Conservation (phyloP, 768 basidiomycete species). For the Hemileccinum impolitum region DNA sequence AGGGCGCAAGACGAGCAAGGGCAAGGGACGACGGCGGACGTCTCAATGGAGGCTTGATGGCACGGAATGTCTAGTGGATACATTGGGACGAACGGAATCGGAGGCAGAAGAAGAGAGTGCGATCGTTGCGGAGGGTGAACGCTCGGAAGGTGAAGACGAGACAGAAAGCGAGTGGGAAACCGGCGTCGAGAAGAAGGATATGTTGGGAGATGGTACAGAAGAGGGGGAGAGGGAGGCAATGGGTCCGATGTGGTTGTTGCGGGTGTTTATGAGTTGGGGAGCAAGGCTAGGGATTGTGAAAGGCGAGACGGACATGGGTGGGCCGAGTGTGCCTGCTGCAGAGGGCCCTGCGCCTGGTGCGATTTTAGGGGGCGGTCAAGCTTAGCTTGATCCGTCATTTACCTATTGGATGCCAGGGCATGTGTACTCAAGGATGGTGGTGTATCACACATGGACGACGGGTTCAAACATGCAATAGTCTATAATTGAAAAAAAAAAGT, state of each 20-base stretch:
- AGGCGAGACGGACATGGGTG: constrained; percentile 19
- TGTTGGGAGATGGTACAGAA: constrained; percentile 13
- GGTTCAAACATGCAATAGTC: constrained; percentile 5
- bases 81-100: constrained; percentile 66
- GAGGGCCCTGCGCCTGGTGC: constrained; percentile 17
- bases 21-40: constrained; percentile 45
- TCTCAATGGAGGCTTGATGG: constrained; percentile 69
- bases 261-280: constrained; percentile 77
- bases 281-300: constrained; percentile 52
- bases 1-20: constrained; percentile 37
- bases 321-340: constrained; percentile 9
- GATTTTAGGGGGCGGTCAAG: constrained; percentile 1
- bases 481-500: constrained; percentile 11
- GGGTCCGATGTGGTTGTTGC: constrained; percentile 73
- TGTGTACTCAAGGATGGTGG: background rate
- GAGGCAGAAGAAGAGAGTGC: constrained; percentile 70
- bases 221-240: constrained; percentile 55
- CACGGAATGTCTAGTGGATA: constrained; percentile 57
- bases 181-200: constrained; percentile 15
- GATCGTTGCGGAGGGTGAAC: constrained; percentile 29
- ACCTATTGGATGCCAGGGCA: background rate
- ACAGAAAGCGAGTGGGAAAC: constrained; percentile 30
- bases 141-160: constrained; percentile 26
- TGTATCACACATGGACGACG: constrained; percentile 14
- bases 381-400: constrained; percentile 14